Percentiles rank a stretch among this genome's conserved stretches.
Conservation (phyloP, 192 early-diverging fungal genomes). For the Linderina pennispora region DNA sequence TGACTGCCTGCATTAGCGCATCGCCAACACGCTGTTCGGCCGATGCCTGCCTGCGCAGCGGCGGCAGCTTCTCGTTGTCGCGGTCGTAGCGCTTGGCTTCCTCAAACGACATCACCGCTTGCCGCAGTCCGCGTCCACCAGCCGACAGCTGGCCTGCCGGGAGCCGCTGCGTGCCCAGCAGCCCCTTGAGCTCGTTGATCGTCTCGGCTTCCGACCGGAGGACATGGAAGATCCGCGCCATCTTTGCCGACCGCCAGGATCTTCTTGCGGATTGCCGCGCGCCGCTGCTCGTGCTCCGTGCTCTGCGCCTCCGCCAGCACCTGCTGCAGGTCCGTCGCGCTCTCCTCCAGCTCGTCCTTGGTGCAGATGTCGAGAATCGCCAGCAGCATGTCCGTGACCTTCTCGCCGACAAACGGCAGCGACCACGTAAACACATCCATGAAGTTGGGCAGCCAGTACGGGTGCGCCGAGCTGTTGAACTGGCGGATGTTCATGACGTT, state of each 20-base stretch:
- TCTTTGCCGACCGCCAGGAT: constrained; percentile 89
- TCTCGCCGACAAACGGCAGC: constrained; percentile 96
- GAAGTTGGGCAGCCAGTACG: constrained; percentile 98
- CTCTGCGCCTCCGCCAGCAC: neutral
- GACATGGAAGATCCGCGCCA: constrained; percentile 85
- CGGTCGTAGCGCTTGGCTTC: constrained; percentile 85
- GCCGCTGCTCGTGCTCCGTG: constrained; percentile 54
- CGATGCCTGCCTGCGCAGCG: constrained; percentile 26
- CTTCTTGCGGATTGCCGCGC: constrained; percentile 23
- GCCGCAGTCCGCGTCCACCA: constrained; percentile 89
- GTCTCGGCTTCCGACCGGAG: constrained; percentile 88
- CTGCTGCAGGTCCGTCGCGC: constrained; percentile 29
- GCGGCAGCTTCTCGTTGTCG: constrained; percentile 92
- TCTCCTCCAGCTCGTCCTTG: constrained; percentile 84
- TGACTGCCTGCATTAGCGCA: constrained; percentile 14
- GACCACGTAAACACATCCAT: constrained; percentile 99
- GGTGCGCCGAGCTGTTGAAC: constrained; percentile 90
- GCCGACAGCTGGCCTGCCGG: constrained; percentile 82
- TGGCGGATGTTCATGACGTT: constrained; percentile 99
- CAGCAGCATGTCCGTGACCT: constrained; percentile 95
- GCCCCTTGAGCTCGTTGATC: constrained; percentile 87
- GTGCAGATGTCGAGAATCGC: constrained; percentile 92
- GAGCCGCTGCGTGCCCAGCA: constrained; percentile 76
- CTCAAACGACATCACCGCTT: constrained; percentile 84
- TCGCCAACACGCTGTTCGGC: constrained; percentile 20